Evolutionary conservation across 192 early-diverging fungal species (phyloP), one percentile per base, ranked within the genome.

Genomic region (Phlyctochytrium planicorne): DNA sequence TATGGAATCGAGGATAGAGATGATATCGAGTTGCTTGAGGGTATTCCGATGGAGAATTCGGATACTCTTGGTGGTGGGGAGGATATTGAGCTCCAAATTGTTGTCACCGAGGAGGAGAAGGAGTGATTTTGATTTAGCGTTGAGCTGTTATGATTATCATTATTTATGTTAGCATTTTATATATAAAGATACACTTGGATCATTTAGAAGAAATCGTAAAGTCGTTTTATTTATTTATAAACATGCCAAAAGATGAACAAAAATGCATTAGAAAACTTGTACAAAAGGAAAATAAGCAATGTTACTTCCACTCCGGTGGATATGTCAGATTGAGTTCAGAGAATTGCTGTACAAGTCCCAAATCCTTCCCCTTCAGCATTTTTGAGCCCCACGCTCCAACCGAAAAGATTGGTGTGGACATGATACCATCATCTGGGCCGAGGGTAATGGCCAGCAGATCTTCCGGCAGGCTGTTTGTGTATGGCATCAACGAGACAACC

Each of bases 361-460:
- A 34, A 23, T 70, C 63, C 60, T 73, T 73, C 2, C 60, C 33
- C 40, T 73, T 77, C 36, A 77, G 35, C 53, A 6, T 53, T 32
- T 55, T 59, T 4, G 64, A 40, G 16, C 37, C 35, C 61, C 59
- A 77, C 17, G 62, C 62, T 12, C 75, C 75, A 36, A 71, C 69
- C 10, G 52, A 40, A 2, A 63, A 53, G n/a, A 71, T 23, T 23
- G 52, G 52, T 24, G 75, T 34, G 30, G 71, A 69, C n/a, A 66
- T 36, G 1, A 73, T 71, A 6, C 73, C 73, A 14, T 68, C 74
- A 10, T 65, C 67, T 4, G 35, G 53, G 25, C 78, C 78, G 3
- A 75, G 31, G 16, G 73, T 55, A 12, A 70, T 59, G 12, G 70
- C 29, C 2, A 59, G 29, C 12, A 57, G 55, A 57, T 57, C 55